phyloP scores from a whole-genome alignment of 2,329 filamentous ascomycete species.

The Phaeosphaeriaceae sp. region DNA sequence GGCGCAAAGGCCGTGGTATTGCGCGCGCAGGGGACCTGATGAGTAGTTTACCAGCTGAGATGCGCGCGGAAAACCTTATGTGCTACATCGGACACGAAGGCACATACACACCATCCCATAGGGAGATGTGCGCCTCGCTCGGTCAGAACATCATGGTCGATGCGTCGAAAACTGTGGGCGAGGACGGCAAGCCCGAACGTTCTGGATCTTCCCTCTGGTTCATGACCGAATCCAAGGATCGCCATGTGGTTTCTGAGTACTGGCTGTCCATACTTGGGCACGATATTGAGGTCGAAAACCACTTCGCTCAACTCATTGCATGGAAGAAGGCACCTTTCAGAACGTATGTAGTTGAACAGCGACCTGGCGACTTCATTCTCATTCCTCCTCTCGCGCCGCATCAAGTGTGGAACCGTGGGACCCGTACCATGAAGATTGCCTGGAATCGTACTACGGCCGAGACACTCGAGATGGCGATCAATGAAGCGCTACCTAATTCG shows the following conservation, averaged over 20 bases:
- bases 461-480: conserved; percentile 83
- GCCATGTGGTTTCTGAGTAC: conserved; percentile 89
- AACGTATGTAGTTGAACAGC: conserved; percentile 92
- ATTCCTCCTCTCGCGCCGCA: conserved; percentile 93
- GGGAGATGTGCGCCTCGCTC: conserved; percentile 96
- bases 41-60: conserved; percentile 84
- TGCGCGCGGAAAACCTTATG: conserved; percentile 97
- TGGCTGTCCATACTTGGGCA: conserved; percentile 93
- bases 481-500: conserved; percentile 87
- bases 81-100: conserved; percentile 98
- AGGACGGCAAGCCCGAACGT: conserved; percentile 73
- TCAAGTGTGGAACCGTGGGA: conserved; percentile 98
- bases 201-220: conserved; percentile 96
- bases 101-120: conserved; percentile 92
- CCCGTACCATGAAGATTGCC: conserved; percentile 93
- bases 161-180: conserved; percentile 69
- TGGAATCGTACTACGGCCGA: conserved; percentile 97
- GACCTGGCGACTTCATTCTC: conserved; percentile 87
- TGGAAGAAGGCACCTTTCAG: conserved; percentile 95
- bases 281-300: conserved; percentile 95
- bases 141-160: conserved; percentile 99
- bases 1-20: conserved; percentile 61
- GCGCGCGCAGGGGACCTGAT: conserved; percentile 88
- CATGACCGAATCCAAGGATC: conserved; percentile 96
- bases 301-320: conserved; percentile 93